Evolutionary conservation across 192 early-diverging fungal genomes (phyloP).

Genomic region (Gamsiella multidivaricata): DNA sequence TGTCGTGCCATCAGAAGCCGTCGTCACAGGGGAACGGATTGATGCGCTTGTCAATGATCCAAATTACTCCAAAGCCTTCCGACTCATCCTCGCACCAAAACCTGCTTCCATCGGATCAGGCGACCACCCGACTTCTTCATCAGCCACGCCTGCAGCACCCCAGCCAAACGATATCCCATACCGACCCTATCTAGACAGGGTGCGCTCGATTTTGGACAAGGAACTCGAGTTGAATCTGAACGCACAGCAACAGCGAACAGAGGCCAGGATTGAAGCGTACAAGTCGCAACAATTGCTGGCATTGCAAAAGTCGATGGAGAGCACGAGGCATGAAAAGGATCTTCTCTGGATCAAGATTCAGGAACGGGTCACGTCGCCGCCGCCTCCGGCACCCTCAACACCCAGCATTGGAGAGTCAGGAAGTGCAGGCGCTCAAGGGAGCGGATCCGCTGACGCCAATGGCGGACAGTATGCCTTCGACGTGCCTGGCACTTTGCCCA

Average conservation of each 20-base stretch:
- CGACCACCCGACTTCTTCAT: not conserved
- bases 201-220: conserved; percentile 35
- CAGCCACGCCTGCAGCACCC: not conserved
- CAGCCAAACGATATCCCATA: conserved; percentile 10
- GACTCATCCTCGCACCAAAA: conserved; percentile 24
- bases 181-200: conserved; percentile 34
- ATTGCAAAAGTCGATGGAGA: conserved; percentile 28
- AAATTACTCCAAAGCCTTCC: conserved; percentile 39
- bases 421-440: not conserved
- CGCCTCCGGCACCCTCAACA: not conserved
- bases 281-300: conserved; percentile 47
- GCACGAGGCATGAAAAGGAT: conserved; percentile 38
- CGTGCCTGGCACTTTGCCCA: conserved; percentile 27
- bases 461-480: conserved; percentile 30
- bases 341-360: conserved; percentile 34
- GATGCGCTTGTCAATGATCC: conserved; percentile 11
- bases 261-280: conserved; percentile 48
- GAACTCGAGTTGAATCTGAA: conserved; percentile 43
- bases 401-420: not conserved
- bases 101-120: not conserved
- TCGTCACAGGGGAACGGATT: conserved; percentile 23
- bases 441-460: conserved; percentile 8
- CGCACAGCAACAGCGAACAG: conserved; percentile 37
- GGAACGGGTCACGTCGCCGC: conserved; percentile 17
- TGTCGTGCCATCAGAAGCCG: conserved; percentile 16